Evolutionary conservation across 148 eudicot genomes (phyloP).

Genomic region (Polygonum aviculare): DNA sequence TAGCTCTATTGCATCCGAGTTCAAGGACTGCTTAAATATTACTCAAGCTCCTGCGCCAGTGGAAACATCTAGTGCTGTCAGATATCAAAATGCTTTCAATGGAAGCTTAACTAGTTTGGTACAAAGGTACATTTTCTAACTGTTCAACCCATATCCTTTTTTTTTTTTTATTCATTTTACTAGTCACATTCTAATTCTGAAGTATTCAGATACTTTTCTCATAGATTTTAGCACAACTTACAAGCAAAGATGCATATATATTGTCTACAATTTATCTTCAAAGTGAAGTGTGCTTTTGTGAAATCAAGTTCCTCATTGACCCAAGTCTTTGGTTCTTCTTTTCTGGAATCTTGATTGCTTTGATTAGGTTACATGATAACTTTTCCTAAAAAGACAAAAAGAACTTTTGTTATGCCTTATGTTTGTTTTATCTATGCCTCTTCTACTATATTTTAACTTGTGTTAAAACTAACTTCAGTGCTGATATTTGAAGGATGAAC

Average conservation of each 20-base stretch:
- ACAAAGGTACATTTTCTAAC: constrained; percentile 41
- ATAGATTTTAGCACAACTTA: neutral
- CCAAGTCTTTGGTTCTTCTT: neutral
- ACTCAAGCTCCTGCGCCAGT: constrained; percentile 29
- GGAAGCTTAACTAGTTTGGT: constrained; percentile 22
- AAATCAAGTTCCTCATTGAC: neutral
- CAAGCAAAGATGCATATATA: neutral
- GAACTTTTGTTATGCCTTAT: neutral
- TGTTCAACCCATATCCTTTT: neutral
- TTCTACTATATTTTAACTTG: neutral
- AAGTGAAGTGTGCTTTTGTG: neutral
- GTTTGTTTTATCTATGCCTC: neutral
- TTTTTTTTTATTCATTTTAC: neutral
- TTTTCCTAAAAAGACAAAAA: neutral
- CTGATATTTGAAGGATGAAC: neutral
- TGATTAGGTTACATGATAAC: neutral
- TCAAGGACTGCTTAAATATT: constrained; percentile 44
- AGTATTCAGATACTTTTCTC: neutral
- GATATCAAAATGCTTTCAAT: constrained; percentile 26
- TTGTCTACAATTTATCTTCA: neutral
- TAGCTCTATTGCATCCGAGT: constrained; percentile 42
- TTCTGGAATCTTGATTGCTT: neutral
- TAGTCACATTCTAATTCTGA: no score
- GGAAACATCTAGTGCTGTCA: constrained; percentile 39
- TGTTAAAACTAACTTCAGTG: neutral